Evolutionary conservation across 2,329 filamentous ascomycete species (phyloP).

Genomic region (Microcyclosporella mali): DNA sequence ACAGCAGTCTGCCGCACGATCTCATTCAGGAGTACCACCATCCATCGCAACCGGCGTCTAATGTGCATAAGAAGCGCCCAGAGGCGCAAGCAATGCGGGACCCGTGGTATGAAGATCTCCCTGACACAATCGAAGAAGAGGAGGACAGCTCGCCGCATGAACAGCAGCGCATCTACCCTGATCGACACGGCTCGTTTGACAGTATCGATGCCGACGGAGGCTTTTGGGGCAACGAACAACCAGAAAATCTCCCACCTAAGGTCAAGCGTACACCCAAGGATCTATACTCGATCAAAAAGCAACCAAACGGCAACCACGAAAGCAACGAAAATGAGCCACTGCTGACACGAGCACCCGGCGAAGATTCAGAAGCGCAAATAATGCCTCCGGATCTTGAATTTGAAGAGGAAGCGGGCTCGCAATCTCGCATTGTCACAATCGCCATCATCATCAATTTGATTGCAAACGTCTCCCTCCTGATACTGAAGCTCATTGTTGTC

Average conservation of each 20-base stretch:
- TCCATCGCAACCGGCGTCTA: constrained; percentile 32
- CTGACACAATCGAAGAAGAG: constrained; percentile 72
- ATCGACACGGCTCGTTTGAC: constrained; percentile 19
- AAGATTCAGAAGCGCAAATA: constrained; percentile 31
- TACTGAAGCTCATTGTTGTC: constrained; percentile 71
- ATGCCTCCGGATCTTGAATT: constrained; percentile 63
- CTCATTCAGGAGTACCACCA: constrained; percentile 83
- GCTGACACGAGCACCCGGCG: constrained; percentile 19
- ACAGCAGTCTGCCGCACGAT: constrained; percentile 87
- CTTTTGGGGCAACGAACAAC: constrained; percentile 18
- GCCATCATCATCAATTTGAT: constrained; percentile 82
- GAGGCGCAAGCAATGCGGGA: constrained; percentile 7
- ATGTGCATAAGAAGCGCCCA: not conserved
- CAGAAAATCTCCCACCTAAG: constrained; percentile 32
- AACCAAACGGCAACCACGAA: constrained; percentile 51
- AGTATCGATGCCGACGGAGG: constrained; percentile 17
- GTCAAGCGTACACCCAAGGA: constrained; percentile 77
- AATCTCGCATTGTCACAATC: constrained; percentile 69
- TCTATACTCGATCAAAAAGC: constrained; percentile 61
- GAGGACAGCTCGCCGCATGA: constrained; percentile 14
- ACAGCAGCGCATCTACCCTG: constrained; percentile 18
- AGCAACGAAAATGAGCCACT: constrained; percentile 33
- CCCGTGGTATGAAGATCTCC: constrained; percentile 46
- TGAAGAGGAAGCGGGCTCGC: constrained; percentile 65
- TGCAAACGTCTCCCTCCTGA: constrained; percentile 69